These are phyloP conservation scores for Forsythia viridissima DNA, from an alignment of 257 asterid species.

Conservation along the genomic window DNA sequence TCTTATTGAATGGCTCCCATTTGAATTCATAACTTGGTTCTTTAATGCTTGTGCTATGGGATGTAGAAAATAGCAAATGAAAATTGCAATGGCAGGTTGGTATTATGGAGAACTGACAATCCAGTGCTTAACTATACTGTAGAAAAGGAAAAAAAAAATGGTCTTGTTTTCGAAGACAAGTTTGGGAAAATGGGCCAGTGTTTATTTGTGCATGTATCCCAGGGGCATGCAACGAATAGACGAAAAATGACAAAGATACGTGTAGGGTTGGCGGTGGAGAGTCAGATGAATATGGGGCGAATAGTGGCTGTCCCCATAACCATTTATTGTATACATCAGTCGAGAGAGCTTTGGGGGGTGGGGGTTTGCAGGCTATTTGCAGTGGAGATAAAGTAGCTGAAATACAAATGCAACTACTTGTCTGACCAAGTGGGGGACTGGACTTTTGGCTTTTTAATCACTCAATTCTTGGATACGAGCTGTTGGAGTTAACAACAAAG, in stretches of 20 bases:
- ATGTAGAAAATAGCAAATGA: neutral
- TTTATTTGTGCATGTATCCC: neutral
- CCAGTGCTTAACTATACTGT: neutral
- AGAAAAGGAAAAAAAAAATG: neutral
- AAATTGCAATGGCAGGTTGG: neutral
- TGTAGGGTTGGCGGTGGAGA: constrained; percentile 44
- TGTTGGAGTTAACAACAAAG: neutral
- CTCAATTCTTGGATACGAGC: neutral
- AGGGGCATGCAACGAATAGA: constrained; percentile 41
- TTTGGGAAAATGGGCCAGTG: constrained; percentile 40
- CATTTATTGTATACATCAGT: constrained; percentile 36
- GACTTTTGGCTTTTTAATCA: neutral
- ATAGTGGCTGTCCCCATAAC: constrained; percentile 49
- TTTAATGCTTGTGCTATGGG: neutral
- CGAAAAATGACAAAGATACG: constrained; percentile 22
- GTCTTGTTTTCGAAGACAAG: constrained; percentile 9
- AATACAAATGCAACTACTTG: constrained; percentile 21
- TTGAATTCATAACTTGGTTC: neutral
- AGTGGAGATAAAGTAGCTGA: neutral
- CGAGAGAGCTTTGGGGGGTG: constrained; percentile 11
- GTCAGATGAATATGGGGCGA: constrained; percentile 29
- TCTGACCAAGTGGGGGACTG: constrained; percentile 28
- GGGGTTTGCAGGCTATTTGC: neutral
- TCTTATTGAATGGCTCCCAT: neutral
- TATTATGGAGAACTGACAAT: constrained; percentile 7